These are phyloP conservation scores for Aspergillus steynii DNA, from an alignment of 495 filamentous ascomycete genomes.

Conservation along the genomic window DNA sequence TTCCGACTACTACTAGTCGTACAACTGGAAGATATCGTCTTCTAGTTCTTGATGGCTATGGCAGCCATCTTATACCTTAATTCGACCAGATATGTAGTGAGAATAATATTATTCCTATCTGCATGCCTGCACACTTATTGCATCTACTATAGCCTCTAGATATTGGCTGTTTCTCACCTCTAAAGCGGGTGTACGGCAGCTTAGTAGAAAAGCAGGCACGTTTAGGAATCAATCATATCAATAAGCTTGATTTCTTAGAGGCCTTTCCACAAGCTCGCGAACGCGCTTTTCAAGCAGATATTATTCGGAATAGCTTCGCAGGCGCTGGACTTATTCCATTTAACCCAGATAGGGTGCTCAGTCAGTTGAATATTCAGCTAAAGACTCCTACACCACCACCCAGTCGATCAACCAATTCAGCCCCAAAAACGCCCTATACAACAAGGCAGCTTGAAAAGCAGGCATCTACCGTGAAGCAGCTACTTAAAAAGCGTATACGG, in stretches of 20 bases:
- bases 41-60: slow-evolving; percentile 5
- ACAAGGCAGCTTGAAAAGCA: slow-evolving; percentile 7
- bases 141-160: too few relatives aligned
- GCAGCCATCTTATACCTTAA: slow-evolving; percentile 6
- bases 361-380: slow-evolving; percentile 1
- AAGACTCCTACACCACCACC: slow-evolving; percentile 4
- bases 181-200: too few relatives aligned
- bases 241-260: slow-evolving; percentile 2
- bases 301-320: neutral
- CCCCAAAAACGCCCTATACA: slow-evolving; percentile 7
- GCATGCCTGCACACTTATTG: too few relatives aligned
- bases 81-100: too few relatives aligned
- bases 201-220: too few relatives aligned
- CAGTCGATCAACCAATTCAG: slow-evolving; percentile 9
- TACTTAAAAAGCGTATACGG: slow-evolving; percentile 4
- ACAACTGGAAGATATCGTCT: slow-evolving; percentile 4
- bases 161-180: too few relatives aligned
- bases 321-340: slow-evolving; percentile 3
- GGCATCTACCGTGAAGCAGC: slow-evolving; percentile 2
- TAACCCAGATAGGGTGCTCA: slow-evolving; percentile 4
- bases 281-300: too few relatives aligned
- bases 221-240: neutral
- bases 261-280: too few relatives aligned
- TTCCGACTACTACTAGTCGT: slow-evolving; percentile 1
- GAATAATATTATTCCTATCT: too few relatives aligned